Evolutionary conservation across 306 rosid genomes (phyloP), one percentile per base, ranked within the genome.

Genomic region (Sphenostylis stenocarpa): DNA sequence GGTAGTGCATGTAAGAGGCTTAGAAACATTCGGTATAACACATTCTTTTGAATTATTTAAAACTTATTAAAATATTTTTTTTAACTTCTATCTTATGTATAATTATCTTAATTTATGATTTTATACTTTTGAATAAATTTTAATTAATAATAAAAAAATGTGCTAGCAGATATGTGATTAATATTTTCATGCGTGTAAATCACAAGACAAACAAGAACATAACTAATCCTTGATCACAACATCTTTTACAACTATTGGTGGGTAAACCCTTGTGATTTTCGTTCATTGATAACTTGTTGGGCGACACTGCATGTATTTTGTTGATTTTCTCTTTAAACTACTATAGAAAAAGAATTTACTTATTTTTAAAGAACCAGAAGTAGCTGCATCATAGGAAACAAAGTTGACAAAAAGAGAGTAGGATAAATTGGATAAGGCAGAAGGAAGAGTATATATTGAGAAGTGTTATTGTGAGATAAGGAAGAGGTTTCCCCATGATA

Each of bases 251-350:
- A 8, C 9, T 36, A 41, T 36, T 39, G 17, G 56, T 56, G 19
- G 33, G 0, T 72, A 10, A 33, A 19, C 52, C 36, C 36, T 20
- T 36, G 38, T 63, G 64, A 38, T 53, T 36, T 77, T 53, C 58
- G 53, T 66, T 67, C 36, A 41, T 53, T 1, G 23, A 64, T n/a
- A 36, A 76, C 21, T 44, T 26, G 20, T 51, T 20, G 53, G 55
- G 65, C 73, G 65, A 65, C 52, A n/a, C 29, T 7, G n/a, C n/a
- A 76, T 33, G 56, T 9, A 51, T 65, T 76, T 64, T 76, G 80
- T 76, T 75, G 23, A 60, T 45, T 33, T 76, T 31, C 34, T 47
- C 11, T 62, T 21, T 58, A 12, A 14, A 14, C 6, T 13, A 31
- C 6, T 10, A 6, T 3, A 20, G 5, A 48, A 17, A 4, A 8